Evolutionary conservation across 371 early-diverging fungal genomes (phyloP).

Genomic region (Mucor irregularis): DNA sequence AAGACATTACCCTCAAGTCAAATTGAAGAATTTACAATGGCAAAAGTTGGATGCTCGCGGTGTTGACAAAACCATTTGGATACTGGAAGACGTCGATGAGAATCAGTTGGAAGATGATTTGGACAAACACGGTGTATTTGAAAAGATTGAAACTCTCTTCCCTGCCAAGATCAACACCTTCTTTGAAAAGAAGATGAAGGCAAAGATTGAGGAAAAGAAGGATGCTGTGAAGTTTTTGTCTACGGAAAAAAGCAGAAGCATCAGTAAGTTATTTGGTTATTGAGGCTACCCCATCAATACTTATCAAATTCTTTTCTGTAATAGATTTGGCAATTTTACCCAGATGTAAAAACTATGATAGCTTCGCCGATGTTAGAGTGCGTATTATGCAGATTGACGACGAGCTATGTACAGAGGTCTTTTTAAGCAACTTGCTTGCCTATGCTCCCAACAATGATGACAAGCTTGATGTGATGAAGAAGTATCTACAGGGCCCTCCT

Average conservation of each 20-base stretch:
- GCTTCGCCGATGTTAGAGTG: conserved; percentile 38
- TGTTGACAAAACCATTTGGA: conserved; percentile 46
- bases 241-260: conserved; percentile 41
- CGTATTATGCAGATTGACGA: conserved; percentile 41
- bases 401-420: conserved; percentile 44
- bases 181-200: conserved; percentile 38
- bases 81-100: conserved; percentile 33
- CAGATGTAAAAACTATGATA: conserved; percentile 25
- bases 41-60: conserved; percentile 43
- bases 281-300: too few species aligned
- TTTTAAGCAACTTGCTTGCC: conserved; percentile 47
- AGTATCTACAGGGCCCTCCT: conserved; percentile 40
- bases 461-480: conserved; percentile 44
- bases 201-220: conserved; percentile 37
- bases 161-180: conserved; percentile 43
- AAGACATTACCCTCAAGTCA: conserved; percentile 43
- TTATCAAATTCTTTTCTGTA: neutral
- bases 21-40: conserved; percentile 50
- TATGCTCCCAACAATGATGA: conserved; percentile 47
- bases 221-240: conserved; percentile 42
- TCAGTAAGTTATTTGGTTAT: conserved; percentile 28
- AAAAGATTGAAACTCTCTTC: conserved; percentile 38
- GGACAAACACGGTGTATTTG: conserved; percentile 36
- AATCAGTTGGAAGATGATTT: conserved; percentile 36
- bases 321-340: conserved; percentile 47